Conservation (phyloP, 352 stramenopile genomes). For the Phytophthora macrochlamydospora region DNA sequence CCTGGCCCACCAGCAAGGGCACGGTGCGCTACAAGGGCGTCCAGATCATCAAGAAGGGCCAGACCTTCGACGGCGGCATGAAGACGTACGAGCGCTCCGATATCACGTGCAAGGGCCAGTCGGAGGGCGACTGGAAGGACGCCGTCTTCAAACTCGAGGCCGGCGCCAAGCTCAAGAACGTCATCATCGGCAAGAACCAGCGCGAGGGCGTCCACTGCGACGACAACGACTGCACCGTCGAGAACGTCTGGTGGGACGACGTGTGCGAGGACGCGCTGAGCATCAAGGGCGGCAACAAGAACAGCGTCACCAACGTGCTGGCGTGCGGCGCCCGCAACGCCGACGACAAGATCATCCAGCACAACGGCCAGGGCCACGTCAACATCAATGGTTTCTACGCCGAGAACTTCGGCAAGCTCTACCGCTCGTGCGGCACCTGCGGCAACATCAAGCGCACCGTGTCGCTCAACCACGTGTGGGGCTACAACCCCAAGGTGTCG, state of each 20-base stretch:
- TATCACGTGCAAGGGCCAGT: conserved; percentile 36
- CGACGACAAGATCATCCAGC: conserved; percentile 36
- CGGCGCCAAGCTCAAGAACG: conserved; percentile 41
- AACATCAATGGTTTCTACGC: conserved; percentile 35
- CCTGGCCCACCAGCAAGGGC: conserved; percentile 27
- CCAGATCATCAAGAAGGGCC: conserved; percentile 40
- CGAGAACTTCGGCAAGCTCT: conserved; percentile 32
- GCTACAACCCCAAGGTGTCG: conserved; percentile 19
- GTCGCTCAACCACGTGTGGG: conserved; percentile 27
- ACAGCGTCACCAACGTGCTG: conserved; percentile 37
- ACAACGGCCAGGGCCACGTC: conserved; percentile 27
- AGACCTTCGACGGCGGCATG: conserved; percentile 52
- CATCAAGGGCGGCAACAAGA: conserved; percentile 44
- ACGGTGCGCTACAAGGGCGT: conserved; percentile 25
- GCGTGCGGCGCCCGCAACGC: conserved; percentile 16
- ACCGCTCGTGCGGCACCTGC: conserved; percentile 27
- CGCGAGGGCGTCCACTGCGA: conserved; percentile 34
- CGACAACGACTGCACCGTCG: conserved; percentile 30
- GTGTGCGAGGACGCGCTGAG: conserved; percentile 45
- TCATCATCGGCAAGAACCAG: conserved; percentile 40
- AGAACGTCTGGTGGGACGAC: conserved; percentile 37
- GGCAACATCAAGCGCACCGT: conserved; percentile 25
- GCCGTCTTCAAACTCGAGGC: conserved; percentile 35
- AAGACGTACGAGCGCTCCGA: conserved; percentile 61
- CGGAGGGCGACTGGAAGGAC: conserved; percentile 16